A percentile compares a stretch with the other conserved stretches of the same genome.
Conservation (phyloP, 257 asterid genomes). For the Solanum paucissectum region DNA sequence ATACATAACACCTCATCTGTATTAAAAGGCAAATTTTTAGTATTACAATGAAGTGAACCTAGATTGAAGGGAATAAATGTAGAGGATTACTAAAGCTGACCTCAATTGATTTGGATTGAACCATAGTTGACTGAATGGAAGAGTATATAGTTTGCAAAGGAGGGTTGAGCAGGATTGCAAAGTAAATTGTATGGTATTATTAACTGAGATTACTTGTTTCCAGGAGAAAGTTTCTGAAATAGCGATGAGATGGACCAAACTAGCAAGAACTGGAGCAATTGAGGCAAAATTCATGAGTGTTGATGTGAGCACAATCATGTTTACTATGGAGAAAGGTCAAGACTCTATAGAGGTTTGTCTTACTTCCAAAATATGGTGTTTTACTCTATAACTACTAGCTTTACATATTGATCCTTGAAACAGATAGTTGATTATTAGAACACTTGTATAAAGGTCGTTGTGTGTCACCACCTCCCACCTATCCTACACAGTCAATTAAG, state of each 20-base stretch:
- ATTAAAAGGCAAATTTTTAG: background rate
- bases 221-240: constrained; percentile 69
- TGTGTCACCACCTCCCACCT: background rate
- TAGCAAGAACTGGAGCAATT: constrained; percentile 80
- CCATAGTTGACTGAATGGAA: background rate
- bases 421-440: background rate
- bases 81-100: background rate
- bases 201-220: background rate
- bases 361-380: background rate
- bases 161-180: background rate
- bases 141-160: background rate
- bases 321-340: constrained; percentile 83
- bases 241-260: constrained; percentile 73
- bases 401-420: background rate
- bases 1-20: background rate
- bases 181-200: background rate
- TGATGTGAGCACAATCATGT: constrained; percentile 77
- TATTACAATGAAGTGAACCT: background rate
- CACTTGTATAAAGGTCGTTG: background rate
- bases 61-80: background rate
- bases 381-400: background rate
- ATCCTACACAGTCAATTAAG: background rate
- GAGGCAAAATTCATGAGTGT: constrained; percentile 62
- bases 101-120: background rate
- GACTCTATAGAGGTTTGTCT: constrained; percentile 54